Percentiles rank a stretch among this genome's conserved stretches.
phyloP scores from a whole-genome alignment of 2,329 filamentous ascomycete species.

The Madurella fahalii region DNA sequence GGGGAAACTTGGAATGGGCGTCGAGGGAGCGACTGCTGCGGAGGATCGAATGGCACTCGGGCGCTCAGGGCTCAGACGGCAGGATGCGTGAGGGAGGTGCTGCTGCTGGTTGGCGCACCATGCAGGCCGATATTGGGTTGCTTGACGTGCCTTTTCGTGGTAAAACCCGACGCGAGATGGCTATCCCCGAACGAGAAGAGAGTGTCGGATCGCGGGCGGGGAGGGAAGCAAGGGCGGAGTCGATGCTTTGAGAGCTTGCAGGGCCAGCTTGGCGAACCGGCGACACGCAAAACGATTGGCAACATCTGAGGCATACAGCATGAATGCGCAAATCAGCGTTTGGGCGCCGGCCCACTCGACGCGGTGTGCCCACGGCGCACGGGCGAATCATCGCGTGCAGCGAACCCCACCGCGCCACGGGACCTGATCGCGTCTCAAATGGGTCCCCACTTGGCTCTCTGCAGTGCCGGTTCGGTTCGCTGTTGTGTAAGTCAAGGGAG shows the following conservation, averaged over 20 bases:
- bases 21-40: neutral
- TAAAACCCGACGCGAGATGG: slow-evolving; percentile 27
- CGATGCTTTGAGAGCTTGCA: slow-evolving; percentile 17
- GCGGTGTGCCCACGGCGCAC: slow-evolving; percentile 8
- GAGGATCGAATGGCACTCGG: slow-evolving; percentile 22
- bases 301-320: slow-evolving; percentile 4
- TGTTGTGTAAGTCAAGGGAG: slow-evolving; percentile 5
- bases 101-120: slow-evolving; percentile 14
- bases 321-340: neutral
- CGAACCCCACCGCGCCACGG: slow-evolving; percentile 7
- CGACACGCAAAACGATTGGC: slow-evolving; percentile 14
- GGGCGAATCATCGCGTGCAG: slow-evolving; percentile 18
- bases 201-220: slow-evolving; percentile 16
- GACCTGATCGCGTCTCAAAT: slow-evolving; percentile 16
- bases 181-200: slow-evolving; percentile 19
- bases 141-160: slow-evolving; percentile 28
- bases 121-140: slow-evolving; percentile 24
- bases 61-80: slow-evolving; percentile 24
- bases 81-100: neutral
- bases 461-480: neutral
- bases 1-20: neutral
- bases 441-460: slow-evolving; percentile 7
- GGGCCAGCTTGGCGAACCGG: slow-evolving; percentile 3
- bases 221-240: slow-evolving; percentile 11
- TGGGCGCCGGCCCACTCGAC: slow-evolving; percentile 9